These are phyloP conservation scores for Silene noctiflora DNA, from an alignment of 179 eudicot species.

Conservation along the genomic window DNA sequence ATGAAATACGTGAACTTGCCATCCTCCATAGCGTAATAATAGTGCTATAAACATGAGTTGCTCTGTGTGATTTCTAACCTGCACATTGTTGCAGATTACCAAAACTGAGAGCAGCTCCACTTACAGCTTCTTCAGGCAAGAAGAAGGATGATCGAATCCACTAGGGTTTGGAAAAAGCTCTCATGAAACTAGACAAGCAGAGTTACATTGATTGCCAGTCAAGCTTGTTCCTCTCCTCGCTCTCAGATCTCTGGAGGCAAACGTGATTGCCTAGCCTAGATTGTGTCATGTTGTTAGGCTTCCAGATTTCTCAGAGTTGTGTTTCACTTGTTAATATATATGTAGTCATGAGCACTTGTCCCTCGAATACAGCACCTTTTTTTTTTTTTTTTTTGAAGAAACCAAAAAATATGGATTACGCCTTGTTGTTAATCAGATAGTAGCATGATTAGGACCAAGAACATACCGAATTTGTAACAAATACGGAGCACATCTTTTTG, in stretches of 20 bases:
- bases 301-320: not conserved
- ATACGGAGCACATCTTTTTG: not conserved
- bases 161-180: not conserved
- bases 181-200: conserved; percentile 1
- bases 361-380: not conserved
- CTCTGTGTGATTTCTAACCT: conserved; percentile 5
- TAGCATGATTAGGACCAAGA: too few species aligned
- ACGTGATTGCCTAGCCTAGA: too few species aligned
- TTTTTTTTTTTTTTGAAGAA: too few species aligned
- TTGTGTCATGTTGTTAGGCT: too few species aligned
- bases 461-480: too few species aligned
- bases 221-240: too few species aligned
- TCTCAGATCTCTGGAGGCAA: too few species aligned
- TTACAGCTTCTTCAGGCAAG: conserved; percentile 68
- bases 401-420: not conserved
- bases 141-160: conserved; percentile 36
- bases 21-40: not conserved
- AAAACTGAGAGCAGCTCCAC: conserved; percentile 76
- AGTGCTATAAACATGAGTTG: not conserved
- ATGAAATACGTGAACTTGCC: not conserved
- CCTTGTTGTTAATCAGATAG: not conserved
- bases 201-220: not conserved
- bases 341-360: conserved; percentile 16
- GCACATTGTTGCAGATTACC: conserved; percentile 45
- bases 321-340: conserved; percentile 17